Evolutionary conservation across 2,329 filamentous ascomycete species (phyloP).

Genomic region (Tolypocladium inflatum): DNA sequence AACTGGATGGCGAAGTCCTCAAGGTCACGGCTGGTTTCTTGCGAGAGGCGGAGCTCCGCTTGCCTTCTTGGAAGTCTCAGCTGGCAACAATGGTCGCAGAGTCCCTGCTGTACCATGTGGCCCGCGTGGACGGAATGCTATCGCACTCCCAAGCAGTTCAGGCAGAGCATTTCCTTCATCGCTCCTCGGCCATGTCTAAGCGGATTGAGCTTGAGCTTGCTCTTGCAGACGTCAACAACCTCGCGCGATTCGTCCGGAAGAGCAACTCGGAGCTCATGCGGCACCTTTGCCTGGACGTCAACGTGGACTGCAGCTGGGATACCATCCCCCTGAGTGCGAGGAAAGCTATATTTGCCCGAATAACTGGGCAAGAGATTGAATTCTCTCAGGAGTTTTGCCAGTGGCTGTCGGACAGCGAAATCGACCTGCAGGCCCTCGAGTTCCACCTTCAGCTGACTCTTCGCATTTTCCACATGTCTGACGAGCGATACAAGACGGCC

Average conservation of each 20-base stretch:
- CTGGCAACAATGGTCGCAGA: slow-evolving; percentile 15
- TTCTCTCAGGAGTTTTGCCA: slow-evolving; percentile 12
- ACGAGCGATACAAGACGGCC: slow-evolving; percentile 4
- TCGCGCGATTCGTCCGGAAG: slow-evolving; percentile 15
- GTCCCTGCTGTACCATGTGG: slow-evolving; percentile 23
- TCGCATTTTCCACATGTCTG: slow-evolving; percentile 5
- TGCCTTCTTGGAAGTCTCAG: slow-evolving; percentile 15
- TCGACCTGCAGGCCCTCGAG: slow-evolving; percentile 16
- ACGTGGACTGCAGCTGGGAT: slow-evolving; percentile 22
- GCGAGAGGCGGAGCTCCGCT: slow-evolving; percentile 13
- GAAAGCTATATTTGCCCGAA: slow-evolving; percentile 18
- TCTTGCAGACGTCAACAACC: slow-evolving; percentile 12
- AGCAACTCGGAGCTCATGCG: slow-evolving; percentile 21
- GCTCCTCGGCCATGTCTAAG: slow-evolving; percentile 14
- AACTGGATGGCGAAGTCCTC: slow-evolving; percentile 9
- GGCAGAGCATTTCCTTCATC: slow-evolving; percentile 21
- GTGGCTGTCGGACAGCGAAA: slow-evolving; percentile 12
- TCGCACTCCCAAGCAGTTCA: slow-evolving; percentile 17
- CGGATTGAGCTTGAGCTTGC: slow-evolving; percentile 23
- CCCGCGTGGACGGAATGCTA: slow-evolving; percentile 16
- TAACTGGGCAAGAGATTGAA: slow-evolving; percentile 14
- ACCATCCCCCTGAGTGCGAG: slow-evolving; percentile 17
- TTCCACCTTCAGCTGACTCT: slow-evolving; percentile 17
- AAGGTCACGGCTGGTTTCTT: slow-evolving; percentile 17
- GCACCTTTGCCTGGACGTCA: slow-evolving; percentile 21